These are phyloP conservation scores for Cutaneotrichosporon curvatum DNA, from an alignment of 1,284 basidiomycete species.

Conservation along the genomic window DNA sequence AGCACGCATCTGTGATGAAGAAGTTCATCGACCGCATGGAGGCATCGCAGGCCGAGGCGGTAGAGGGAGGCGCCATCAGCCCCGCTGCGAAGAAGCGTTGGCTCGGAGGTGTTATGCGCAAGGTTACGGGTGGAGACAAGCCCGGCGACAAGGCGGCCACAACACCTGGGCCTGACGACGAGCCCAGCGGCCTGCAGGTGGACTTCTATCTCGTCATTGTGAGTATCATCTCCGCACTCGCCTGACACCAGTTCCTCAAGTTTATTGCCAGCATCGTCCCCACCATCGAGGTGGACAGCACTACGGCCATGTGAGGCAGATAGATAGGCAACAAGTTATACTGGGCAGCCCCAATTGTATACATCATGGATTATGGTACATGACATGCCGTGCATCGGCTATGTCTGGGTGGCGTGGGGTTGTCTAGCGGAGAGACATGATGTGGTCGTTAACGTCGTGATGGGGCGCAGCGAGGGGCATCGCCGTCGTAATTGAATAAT, in stretches of 20 bases:
- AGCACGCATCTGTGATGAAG: slow-evolving; percentile 99
- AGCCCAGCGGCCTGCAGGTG: slow-evolving; percentile 78
- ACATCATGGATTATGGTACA: neutral
- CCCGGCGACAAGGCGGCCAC: slow-evolving; percentile 51
- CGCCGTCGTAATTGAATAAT: no score
- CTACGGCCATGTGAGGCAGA: slow-evolving; percentile 13
- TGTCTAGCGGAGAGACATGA: no score
- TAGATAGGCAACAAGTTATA: no score
- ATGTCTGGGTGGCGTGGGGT: no score
- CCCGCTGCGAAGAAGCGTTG: slow-evolving; percentile 64
- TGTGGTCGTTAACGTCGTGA: no score
- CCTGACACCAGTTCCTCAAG: slow-evolving; percentile 64
- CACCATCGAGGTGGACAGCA: slow-evolving; percentile 65
- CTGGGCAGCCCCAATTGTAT: neutral
- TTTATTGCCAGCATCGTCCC: slow-evolving; percentile 73
- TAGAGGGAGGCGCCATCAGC: slow-evolving; percentile 14
- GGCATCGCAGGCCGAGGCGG: slow-evolving; percentile 57
- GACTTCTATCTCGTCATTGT: slow-evolving; percentile 87
- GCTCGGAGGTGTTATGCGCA: slow-evolving; percentile 58
- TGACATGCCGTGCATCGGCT: no score
- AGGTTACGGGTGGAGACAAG: slow-evolving; percentile 56
- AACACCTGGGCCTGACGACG: slow-evolving; percentile 50
- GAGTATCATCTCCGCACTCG: no score
- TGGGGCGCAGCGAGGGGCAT: no score
- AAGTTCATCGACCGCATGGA: slow-evolving; percentile 99